phyloP scores from a whole-genome alignment of 2,329 filamentous ascomycete genomes.

The Ascochyta koolunga region DNA sequence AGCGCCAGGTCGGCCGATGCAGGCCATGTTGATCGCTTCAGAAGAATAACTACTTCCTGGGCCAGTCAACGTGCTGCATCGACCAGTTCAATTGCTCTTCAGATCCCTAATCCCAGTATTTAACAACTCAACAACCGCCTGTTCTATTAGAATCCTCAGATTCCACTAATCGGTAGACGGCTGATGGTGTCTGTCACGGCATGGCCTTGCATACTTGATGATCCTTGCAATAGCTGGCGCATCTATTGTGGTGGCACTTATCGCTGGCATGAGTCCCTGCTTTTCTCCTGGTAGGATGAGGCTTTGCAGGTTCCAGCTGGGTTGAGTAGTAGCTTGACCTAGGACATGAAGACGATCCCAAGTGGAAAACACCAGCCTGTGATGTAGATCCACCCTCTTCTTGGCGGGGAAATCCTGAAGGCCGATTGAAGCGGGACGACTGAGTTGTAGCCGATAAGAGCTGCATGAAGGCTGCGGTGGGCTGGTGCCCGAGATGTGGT shows the following conservation, averaged over 20 bases:
- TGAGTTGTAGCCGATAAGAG: constrained; percentile 2
- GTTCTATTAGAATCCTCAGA: neutral
- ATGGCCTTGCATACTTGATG: constrained; percentile 16
- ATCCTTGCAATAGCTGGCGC: constrained; percentile 13
- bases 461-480: constrained; percentile 5
- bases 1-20: constrained; percentile 14
- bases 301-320: constrained; percentile 5
- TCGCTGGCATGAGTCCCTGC: constrained; percentile 4
- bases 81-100: neutral
- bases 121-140: neutral
- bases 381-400: neutral
- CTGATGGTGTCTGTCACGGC: neutral
- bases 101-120: neutral
- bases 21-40: constrained; percentile 4
- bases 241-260: constrained; percentile 1
- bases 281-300: neutral
- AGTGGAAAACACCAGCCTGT: neutral
- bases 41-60: neutral
- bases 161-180: neutral
- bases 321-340: neutral
- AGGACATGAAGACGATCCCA: neutral
- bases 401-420: neutral
- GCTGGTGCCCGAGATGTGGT: constrained; percentile 11
- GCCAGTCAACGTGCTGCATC: neutral
- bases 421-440: neutral